Percentiles rank a stretch among this genome's conserved stretches.
phyloP scores from a whole-genome alignment of 352 stramenopile species.

The Phytophthora citricola region DNA sequence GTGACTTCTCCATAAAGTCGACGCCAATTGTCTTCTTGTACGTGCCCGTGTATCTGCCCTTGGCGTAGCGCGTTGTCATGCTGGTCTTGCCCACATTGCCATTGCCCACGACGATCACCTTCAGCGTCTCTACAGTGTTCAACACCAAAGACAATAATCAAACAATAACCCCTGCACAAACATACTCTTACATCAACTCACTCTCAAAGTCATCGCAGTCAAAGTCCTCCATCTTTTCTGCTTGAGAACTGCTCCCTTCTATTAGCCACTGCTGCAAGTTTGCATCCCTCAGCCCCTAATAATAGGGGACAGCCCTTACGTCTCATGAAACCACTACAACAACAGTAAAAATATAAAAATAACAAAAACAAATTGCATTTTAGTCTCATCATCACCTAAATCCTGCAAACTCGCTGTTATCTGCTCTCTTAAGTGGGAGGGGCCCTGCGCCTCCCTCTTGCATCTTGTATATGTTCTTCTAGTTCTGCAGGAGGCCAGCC shows the following conservation, averaged over 20 bases:
- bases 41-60: slow-evolving; percentile 76
- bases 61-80: slow-evolving; percentile 82
- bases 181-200: slow-evolving; percentile 25
- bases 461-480: slow-evolving; percentile 23
- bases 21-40: slow-evolving; percentile 90
- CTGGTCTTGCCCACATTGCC: slow-evolving; percentile 87
- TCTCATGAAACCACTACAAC: background rate
- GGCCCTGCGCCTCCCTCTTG: background rate
- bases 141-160: background rate
- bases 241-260: background rate
- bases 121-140: slow-evolving; percentile 56
- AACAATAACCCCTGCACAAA: too few species aligned
- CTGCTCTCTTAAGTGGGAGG: background rate
- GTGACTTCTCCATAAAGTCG: slow-evolving; percentile 86
- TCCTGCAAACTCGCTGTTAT: background rate
- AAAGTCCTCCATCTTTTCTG: slow-evolving; percentile 47
- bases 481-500: slow-evolving; percentile 51
- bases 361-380: background rate
- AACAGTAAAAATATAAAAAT: background rate
- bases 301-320: background rate
- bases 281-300: slow-evolving; percentile 1
- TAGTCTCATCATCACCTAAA: slow-evolving; percentile 1
- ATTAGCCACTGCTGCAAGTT: background rate
- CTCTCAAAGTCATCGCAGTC: slow-evolving; percentile 83
- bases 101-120: slow-evolving; percentile 87